phyloP scores from a whole-genome alignment of 306 rosid genomes.

The Prunus padus region DNA sequence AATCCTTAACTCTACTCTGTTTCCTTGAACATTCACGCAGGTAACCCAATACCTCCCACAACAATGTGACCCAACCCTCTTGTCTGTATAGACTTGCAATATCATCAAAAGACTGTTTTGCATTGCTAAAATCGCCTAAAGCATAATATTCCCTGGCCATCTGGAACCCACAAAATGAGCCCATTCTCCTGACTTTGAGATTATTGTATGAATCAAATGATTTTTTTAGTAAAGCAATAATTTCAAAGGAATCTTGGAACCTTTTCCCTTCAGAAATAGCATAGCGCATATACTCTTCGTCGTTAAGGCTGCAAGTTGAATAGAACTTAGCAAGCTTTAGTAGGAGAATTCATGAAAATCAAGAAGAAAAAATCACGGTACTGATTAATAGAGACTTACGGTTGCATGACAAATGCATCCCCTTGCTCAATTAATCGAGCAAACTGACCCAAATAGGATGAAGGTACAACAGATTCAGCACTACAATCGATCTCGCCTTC shows the following conservation, averaged over 20 bases:
- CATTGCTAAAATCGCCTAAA: constrained; percentile 60
- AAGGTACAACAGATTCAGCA: constrained; percentile 75
- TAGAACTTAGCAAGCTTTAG: constrained; percentile 27
- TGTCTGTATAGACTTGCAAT: constrained; percentile 82
- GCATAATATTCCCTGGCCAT: constrained; percentile 84
- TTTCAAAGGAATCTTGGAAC: constrained; percentile 81
- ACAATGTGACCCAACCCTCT: constrained; percentile 93
- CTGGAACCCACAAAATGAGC: constrained; percentile 77
- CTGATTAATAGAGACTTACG: constrained; percentile 59
- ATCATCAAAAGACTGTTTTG: constrained; percentile 58
- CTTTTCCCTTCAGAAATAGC: constrained; percentile 80
- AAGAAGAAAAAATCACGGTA: constrained; percentile 9
- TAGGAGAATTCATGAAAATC: neutral
- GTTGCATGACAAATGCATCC: constrained; percentile 59
- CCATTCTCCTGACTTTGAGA: constrained; percentile 65
- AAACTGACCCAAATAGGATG: constrained; percentile 79
- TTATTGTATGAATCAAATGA: constrained; percentile 66
- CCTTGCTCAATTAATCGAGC: constrained; percentile 76
- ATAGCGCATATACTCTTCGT: constrained; percentile 65
- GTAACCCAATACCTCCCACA: constrained; percentile 93
- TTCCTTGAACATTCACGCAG: constrained; percentile 81
- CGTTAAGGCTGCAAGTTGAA: constrained; percentile 69
- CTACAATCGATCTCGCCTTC: constrained; percentile 53
- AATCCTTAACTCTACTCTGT: constrained; percentile 56
- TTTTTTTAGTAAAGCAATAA: constrained; percentile 73